phyloP scores from a whole-genome alignment of 176 grass and related monocot genomes.

The bread wheat (Triticum aestivum) region IWGSC_CS_RefSeq_v2.1 NC_057802.1:16139054-16139553 shows the following conservation, averaged over 20 bases:
- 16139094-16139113: slow-evolving; percentile 24
- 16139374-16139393: not conserved
- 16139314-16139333: not conserved
- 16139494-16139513: no score
- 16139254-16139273: not conserved
- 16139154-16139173: not conserved
- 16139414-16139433: not conserved
- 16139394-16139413: not conserved
- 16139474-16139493: no score
- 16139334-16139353: not conserved
- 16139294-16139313: slow-evolving; percentile 26
- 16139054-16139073: slow-evolving; percentile 26
- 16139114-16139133: slow-evolving; percentile 39
- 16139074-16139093: slow-evolving; percentile 1
- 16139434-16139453: not conserved
- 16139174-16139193: slow-evolving; percentile 9
- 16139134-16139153: slow-evolving; percentile 27
- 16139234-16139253: slow-evolving; percentile 28
- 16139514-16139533: no score
- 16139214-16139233: slow-evolving; percentile 36
- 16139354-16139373: not conserved
- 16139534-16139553: not conserved
- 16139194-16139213: slow-evolving; percentile 21
- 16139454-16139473: no score
- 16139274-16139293: slow-evolving; percentile 42